Evolutionary conservation across 1,139 yeast species (phyloP).

Genomic region (Suhomyces taliae): DNA sequence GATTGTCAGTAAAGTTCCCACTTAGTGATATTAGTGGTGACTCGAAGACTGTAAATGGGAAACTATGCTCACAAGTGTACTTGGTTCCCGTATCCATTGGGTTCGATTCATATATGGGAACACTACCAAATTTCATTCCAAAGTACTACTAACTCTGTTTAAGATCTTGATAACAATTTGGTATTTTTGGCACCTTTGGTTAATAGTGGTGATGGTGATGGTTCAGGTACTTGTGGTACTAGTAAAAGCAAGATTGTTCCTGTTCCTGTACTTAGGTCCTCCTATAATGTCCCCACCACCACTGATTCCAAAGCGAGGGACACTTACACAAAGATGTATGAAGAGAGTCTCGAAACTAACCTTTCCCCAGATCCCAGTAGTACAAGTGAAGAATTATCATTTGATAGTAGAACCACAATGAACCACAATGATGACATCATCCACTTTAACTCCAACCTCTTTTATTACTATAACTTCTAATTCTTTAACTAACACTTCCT

Average conservation of each 20-base stretch:
- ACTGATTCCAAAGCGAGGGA: slow-evolving; percentile 7
- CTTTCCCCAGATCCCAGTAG: background rate
- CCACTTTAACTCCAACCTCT: no score
- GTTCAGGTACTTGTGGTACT: no score
- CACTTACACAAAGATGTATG: slow-evolving; percentile 18
- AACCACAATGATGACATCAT: no score
- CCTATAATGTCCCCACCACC: slow-evolving; percentile 4
- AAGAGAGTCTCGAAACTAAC: slow-evolving; percentile 14
- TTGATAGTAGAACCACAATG: no score
- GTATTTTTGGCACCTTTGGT: slow-evolving; percentile 18
- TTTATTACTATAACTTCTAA: no score
- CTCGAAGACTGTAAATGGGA: slow-evolving; percentile 11
- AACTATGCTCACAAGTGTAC: slow-evolving; percentile 15
- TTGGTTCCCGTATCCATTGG: slow-evolving; percentile 18
- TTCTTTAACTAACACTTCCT: no score
- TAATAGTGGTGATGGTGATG: no score
- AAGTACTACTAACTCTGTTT: slow-evolving; percentile 21
- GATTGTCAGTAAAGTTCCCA: slow-evolving; percentile 18
- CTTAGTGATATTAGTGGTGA: slow-evolving; percentile 20
- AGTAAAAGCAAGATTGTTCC: background rate
- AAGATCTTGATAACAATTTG: slow-evolving; percentile 20
- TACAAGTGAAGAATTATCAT: no score
- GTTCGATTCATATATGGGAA: slow-evolving; percentile 14
- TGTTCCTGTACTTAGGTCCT: slow-evolving; percentile 1
- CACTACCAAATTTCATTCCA: slow-evolving; percentile 21